phyloP scores from a whole-genome alignment of 2,329 filamentous ascomycete genomes.

The Stagonosporopsis rhizophila region DNA sequence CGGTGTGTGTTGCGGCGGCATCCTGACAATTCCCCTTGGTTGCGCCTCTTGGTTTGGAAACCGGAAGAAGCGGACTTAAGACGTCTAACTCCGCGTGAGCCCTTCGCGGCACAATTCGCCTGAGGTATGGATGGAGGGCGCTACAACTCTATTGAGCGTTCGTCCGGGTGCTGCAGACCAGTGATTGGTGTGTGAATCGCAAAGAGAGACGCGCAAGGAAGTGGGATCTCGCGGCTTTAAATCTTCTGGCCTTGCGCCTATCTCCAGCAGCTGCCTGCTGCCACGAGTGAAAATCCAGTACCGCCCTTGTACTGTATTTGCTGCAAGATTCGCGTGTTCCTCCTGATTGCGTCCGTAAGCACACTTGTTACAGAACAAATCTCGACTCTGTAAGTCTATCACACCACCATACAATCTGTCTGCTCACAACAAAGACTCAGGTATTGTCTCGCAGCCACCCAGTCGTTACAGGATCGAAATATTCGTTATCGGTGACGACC shows the following conservation, averaged over 20 bases:
- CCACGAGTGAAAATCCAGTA: constrained; percentile 27
- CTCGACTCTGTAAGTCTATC: background rate
- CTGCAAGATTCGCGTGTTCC: constrained; percentile 16
- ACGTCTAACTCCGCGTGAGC: constrained; percentile 32
- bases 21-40: constrained; percentile 43
- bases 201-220: constrained; percentile 23
- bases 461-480: background rate
- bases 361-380: background rate
- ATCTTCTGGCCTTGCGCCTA: constrained; percentile 35
- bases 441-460: background rate
- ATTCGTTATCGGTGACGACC: background rate
- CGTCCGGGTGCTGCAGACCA: background rate
- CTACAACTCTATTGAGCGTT: background rate
- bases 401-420: background rate
- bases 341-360: background rate
- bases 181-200: constrained; percentile 4
- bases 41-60: background rate
- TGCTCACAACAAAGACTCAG: background rate
- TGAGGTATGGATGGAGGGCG: background rate
- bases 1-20: constrained; percentile 72
- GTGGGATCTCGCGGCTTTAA: constrained; percentile 34
- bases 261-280: constrained; percentile 36
- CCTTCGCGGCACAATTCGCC: background rate
- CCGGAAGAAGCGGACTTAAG: constrained; percentile 29
- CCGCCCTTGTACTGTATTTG: constrained; percentile 18